Evolutionary conservation across 2,329 filamentous ascomycete genomes (phyloP).

Genomic region (Monosporascus sp.): DNA sequence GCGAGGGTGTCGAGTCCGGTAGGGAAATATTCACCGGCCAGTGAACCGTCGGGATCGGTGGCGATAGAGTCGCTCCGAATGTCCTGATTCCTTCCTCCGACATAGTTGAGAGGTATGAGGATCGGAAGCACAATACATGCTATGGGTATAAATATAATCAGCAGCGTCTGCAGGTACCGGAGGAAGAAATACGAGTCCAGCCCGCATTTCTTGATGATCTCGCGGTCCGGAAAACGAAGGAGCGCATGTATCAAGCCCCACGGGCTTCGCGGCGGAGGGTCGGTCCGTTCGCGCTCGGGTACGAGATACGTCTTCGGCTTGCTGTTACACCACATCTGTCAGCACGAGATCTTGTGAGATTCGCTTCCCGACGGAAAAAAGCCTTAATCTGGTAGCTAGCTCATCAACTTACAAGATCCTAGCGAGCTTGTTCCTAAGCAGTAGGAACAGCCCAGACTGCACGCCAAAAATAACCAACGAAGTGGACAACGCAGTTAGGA

Average conservation of each 20-base stretch:
- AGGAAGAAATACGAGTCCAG: conserved; percentile 93
- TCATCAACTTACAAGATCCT: conserved; percentile 67
- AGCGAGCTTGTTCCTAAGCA: conserved; percentile 72
- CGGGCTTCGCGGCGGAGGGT: conserved; percentile 59
- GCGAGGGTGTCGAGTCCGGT: conserved; percentile 76
- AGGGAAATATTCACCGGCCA: conserved; percentile 29
- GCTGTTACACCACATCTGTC: conserved; percentile 34
- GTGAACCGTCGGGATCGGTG: conserved; percentile 7
- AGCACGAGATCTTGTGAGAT: conserved; percentile 3
- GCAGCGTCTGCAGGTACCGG: conserved; percentile 69
- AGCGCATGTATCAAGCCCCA: conserved; percentile 52
- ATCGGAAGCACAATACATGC: conserved; percentile 75
- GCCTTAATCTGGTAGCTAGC: not conserved
- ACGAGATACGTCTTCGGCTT: conserved; percentile 84
- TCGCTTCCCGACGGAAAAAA: conserved; percentile 9
- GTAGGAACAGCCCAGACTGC: conserved; percentile 64
- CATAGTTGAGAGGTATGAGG: conserved; percentile 76
- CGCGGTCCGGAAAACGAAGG: conserved; percentile 65
- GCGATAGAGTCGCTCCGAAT: conserved; percentile 31
- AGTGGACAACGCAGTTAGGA: conserved; percentile 59
- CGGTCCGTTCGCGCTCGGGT: conserved; percentile 75
- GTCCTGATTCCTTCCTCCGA: conserved; percentile 61
- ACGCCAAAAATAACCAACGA: conserved; percentile 59
- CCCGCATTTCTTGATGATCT: conserved; percentile 91
- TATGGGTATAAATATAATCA: conserved; percentile 88